Conservation (phyloP, 805 yeast genomes). For the Ogataea minuta region DNA sequence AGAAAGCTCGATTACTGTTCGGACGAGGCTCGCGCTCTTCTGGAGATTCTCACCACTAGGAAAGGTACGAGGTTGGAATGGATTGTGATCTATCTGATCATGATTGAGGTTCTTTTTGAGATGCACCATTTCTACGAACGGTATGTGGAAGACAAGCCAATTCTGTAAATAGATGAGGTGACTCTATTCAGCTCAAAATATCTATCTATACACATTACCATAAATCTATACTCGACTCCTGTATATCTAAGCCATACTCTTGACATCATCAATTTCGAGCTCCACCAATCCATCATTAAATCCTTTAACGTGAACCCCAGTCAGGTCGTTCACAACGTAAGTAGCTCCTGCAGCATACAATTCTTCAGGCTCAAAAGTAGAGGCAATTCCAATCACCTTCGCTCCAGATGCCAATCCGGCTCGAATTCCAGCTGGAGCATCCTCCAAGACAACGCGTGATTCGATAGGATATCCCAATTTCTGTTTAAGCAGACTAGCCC, state of each 20-base stretch:
- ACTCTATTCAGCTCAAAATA: too few species aligned
- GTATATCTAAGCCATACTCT: background rate
- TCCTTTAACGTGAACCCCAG: constrained; percentile 55
- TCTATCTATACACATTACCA: too few species aligned
- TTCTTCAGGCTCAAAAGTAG: constrained; percentile 68
- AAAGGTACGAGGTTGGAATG: constrained; percentile 78
- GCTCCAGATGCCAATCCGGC: constrained; percentile 87
- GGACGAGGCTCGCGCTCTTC: constrained; percentile 78
- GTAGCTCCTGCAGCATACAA: constrained; percentile 78
- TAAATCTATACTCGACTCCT: too few species aligned
- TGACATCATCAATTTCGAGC: constrained; percentile 33
- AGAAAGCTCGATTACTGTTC: constrained; percentile 87
- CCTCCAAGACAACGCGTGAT: constrained; percentile 72
- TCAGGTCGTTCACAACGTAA: constrained; percentile 74
- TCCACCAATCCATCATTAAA: constrained; percentile 45
- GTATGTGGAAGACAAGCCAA: constrained; percentile 26
- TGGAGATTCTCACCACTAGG: constrained; percentile 72
- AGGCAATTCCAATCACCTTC: constrained; percentile 77
- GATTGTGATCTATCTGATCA: constrained; percentile 80
- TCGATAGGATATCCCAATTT: constrained; percentile 26
- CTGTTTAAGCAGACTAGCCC: constrained; percentile 46
- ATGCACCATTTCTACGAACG: constrained; percentile 68
- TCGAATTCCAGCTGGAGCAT: constrained; percentile 83
- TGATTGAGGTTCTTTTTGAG: constrained; percentile 85
- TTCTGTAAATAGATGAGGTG: constrained; percentile 6